Base-by-base conservation (phyloP, 352 stramenopile genomes). In the Phytophthora citrophthora region DNA sequence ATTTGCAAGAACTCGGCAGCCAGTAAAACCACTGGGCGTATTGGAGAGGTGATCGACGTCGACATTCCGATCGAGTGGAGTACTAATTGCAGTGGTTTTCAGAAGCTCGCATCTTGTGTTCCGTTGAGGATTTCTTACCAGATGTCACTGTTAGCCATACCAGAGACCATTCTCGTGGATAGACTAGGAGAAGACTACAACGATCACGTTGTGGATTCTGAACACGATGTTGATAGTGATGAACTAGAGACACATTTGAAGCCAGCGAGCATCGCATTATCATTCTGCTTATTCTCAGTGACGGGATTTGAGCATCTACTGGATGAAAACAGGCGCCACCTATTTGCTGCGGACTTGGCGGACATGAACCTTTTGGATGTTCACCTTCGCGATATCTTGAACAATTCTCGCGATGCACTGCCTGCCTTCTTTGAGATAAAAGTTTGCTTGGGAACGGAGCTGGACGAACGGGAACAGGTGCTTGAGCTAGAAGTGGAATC, bases 1-100 rank as follows among this genome's bases (percentile, higher is more conserved):
- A 34, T 63, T 26, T 8, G 4, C 8, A 50, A 46, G 39, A 18
- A 23, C 6, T 9, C 23, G n/a, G 8, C 38, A 49, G 47, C 34
- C 40, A n/a, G 16, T 11, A 32, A 62, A 13, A 4, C 26, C 26
- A 12, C 15, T 24, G 6, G 39, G 50, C 36, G 48, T 12, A 8
- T 16, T 23, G 50, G 15, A 24, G 50, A n/a, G 10, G 18, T 27
- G 15, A 18, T 45, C 10, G 15, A 48, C 29, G 50, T 57, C 18
- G 36, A 57, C 34, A 32, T 57, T 24, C 50, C 50, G 5, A 57
- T 57, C 18, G 50, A 38, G 18, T 57, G 50, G 50, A 36, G 39
- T 26, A 24, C 24, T 27, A 24, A 36, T 48, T 15, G n/a, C 20
- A 48, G 6, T 11, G 34, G 13, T 13, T 16, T 18, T 3, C 36